A percentile compares a stretch with the other conserved stretches of the same genome.
phyloP scores from a whole-genome alignment of 2,329 filamentous ascomycete species.

The Thermomyces lanuginosus region DNA sequence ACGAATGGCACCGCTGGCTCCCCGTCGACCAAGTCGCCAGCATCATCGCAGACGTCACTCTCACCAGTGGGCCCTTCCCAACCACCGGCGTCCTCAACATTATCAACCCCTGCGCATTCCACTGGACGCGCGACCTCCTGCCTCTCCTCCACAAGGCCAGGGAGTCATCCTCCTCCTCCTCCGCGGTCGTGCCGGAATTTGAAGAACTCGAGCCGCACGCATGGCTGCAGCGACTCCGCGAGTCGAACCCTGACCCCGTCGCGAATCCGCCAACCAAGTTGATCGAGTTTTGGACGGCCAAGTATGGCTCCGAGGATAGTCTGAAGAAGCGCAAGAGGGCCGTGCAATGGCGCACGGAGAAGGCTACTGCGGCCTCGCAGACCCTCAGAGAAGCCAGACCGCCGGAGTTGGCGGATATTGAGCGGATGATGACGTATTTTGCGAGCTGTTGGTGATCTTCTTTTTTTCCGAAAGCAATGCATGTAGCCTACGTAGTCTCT shows the following conservation, averaged over 20 bases:
- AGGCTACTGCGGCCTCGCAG: constrained; percentile 7
- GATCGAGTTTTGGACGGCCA: constrained; percentile 36
- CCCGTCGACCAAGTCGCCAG: constrained; percentile 29
- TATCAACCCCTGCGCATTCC: constrained; percentile 33
- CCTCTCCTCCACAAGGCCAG: constrained; percentile 33
- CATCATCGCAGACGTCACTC: constrained; percentile 17
- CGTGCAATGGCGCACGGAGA: constrained; percentile 9
- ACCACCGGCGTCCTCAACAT: constrained; percentile 33
- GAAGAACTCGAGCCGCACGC: constrained; percentile 11
- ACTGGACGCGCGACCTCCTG: constrained; percentile 39
- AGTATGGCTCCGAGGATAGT: constrained; percentile 27
- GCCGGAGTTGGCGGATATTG: constrained; percentile 14
- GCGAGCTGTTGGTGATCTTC: constrained; percentile 8
- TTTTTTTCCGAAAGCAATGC: no score
- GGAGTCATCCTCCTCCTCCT: constrained; percentile 37
- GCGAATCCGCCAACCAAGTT: constrained; percentile 38
- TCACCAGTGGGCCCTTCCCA: constrained; percentile 7
- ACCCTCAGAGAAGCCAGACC: constrained; percentile 6
- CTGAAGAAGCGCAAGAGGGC: constrained; percentile 5
- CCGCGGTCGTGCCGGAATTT: constrained; percentile 27
- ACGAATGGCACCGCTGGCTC: constrained; percentile 30
- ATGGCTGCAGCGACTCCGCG: constrained; percentile 23
- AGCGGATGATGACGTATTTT: constrained; percentile 24
- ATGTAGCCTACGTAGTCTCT: no score
- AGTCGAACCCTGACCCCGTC: constrained; percentile 32